Evolutionary conservation across 805 yeast species (phyloP), one percentile per base, ranked within the genome.

Genomic region (Monosporozyma unispora): DNA sequence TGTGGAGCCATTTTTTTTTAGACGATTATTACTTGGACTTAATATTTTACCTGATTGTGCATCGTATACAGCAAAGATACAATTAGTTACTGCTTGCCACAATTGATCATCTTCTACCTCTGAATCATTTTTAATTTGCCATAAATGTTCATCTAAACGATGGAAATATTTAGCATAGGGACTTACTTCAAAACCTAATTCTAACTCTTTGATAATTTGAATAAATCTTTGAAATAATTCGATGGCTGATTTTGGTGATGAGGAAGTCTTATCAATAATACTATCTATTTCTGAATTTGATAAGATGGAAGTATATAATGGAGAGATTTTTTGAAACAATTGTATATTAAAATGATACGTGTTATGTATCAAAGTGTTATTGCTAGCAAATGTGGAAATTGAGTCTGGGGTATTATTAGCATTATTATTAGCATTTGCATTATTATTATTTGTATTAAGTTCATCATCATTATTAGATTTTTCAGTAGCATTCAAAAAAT

Each of bases 121-220:
- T 0, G 55, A 27, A 42, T 65, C 66, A 10, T 57, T 55, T 41
- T 55, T 59, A 18, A 65, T 57, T 51, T 60, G 60, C 66, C 66
- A 64, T 40, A 58, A 44, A 19, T 59, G 55, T 27, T 59, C 62
- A 29, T 57, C 62, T 35, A 65, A 44, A 14, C 55, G 51, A 19
- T 52, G 54, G 52, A 65, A 63, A 52, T 61, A 65, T 44, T 55
- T 58, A 14, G 57, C 51, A 49, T 65, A 64, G 14, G 69, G 69
- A 29, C 63, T 57, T 1, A 56, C 57, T 22, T 61, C 65, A 50
- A 51, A 59, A 45, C 64, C 61, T 43, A 64, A 50, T 37, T 60
- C 61, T 42, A 66, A 46, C 50, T 66, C 70, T 48, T 62, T 63
- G n/a, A 64, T 53, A 10, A 64, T 64, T 51, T 64, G 70, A 46